Conservation (phyloP, 2,329 filamentous ascomycete genomes). For the Colletotrichum plurivorum region DNA sequence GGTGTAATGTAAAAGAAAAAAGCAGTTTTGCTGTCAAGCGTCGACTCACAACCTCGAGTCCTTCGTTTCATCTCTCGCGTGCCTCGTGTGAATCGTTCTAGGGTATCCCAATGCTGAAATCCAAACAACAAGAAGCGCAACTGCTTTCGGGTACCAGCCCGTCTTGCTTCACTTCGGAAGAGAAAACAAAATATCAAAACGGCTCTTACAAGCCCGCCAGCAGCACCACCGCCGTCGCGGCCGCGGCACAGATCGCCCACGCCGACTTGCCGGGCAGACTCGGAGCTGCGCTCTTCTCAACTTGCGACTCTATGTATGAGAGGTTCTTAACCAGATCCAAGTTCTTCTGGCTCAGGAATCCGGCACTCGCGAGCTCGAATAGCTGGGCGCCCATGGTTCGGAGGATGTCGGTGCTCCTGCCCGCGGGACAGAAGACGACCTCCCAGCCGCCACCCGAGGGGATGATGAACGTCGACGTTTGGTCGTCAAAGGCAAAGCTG, state of each 20-base stretch:
- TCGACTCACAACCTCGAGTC: slow-evolving; percentile 12
- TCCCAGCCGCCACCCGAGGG: slow-evolving; percentile 82
- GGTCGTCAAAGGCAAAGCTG: slow-evolving; percentile 78
- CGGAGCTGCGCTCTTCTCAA: slow-evolving; percentile 36
- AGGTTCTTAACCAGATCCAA: slow-evolving; percentile 39
- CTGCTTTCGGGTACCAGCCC: slow-evolving; percentile 35
- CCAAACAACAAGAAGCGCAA: slow-evolving; percentile 27
- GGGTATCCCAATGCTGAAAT: slow-evolving; percentile 40
- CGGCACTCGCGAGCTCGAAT: slow-evolving; percentile 59
- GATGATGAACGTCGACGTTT: slow-evolving; percentile 72
- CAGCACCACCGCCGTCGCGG: slow-evolving; percentile 1
- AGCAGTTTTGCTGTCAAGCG: neutral
- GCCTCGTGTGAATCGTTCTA: slow-evolving; percentile 33
- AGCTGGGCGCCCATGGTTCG: slow-evolving; percentile 65
- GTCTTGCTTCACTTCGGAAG: slow-evolving; percentile 12
- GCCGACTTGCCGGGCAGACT: slow-evolving; percentile 4
- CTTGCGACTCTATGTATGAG: slow-evolving; percentile 41
- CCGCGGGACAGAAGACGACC: slow-evolving; percentile 81
- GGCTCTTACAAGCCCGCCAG: slow-evolving; percentile 13
- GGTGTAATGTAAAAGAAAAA: neutral
- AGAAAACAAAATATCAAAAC: neutral
- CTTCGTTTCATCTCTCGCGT: slow-evolving; percentile 43
- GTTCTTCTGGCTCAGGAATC: slow-evolving; percentile 52
- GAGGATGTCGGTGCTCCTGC: slow-evolving; percentile 72
- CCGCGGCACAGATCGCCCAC: slow-evolving; percentile 19